A percentile compares a stretch with the other conserved stretches of the same genome.
These are phyloP conservation scores for Arctium lappa DNA, from an alignment of 129 eudicot species.

Conservation along the genomic window DNA sequence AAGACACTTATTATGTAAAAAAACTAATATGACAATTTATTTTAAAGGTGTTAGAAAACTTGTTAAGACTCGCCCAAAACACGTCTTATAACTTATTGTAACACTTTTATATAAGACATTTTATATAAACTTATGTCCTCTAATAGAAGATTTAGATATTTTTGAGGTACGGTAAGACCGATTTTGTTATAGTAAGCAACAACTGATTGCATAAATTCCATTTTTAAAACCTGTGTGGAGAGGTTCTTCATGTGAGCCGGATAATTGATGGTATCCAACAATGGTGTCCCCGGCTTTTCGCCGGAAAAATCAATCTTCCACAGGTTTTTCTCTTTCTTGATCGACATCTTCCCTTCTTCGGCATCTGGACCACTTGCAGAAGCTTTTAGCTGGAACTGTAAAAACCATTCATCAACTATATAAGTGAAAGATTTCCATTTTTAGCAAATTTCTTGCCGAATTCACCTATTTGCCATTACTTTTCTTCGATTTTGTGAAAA, in stretches of 20 bases:
- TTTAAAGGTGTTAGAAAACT: background rate
- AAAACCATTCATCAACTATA: background rate
- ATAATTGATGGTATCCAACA: constrained; percentile 69
- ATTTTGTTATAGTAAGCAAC: background rate
- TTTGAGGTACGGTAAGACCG: background rate
- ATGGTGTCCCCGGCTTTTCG: constrained; percentile 63
- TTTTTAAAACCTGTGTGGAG: constrained; percentile 37
- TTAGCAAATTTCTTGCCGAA: background rate
- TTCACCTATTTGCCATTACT: background rate
- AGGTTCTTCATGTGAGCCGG: constrained; percentile 86
- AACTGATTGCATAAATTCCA: background rate
- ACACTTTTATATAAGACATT: background rate
- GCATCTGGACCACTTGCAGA: constrained; percentile 36
- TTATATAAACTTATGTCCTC: background rate
- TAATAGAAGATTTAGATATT: background rate
- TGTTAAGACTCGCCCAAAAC: background rate
- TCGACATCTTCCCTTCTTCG: constrained; percentile 45
- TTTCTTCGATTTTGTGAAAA: background rate
- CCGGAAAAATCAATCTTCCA: constrained; percentile 67
- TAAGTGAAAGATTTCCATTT: background rate
- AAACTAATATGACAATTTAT: background rate
- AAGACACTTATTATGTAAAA: too few species aligned
- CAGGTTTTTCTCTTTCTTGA: constrained; percentile 41
- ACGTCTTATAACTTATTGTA: background rate
- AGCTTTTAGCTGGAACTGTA: constrained; percentile 59